A percentile compares a stretch with the other conserved stretches of the same genome.
Evolutionary conservation across 179 eudicot genomes (phyloP).

Genomic region (Gypsophila paniculata): DNA sequence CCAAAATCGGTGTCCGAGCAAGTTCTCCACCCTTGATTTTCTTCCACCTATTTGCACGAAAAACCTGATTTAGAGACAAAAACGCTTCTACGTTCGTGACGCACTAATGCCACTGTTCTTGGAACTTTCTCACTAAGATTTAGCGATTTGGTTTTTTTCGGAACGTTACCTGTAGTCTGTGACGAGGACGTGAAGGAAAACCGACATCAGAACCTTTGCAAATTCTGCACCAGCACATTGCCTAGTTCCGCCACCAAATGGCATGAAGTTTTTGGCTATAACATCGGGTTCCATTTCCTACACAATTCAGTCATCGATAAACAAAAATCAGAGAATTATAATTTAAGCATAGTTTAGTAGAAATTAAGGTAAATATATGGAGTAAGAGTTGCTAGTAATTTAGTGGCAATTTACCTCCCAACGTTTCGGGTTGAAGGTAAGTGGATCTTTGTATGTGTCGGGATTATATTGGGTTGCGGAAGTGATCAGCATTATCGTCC

Average conservation of each 20-base stretch:
- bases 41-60: slow-evolving; percentile 32
- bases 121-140: too few relatives aligned
- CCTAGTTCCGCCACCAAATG: slow-evolving; percentile 59
- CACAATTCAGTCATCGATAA: not conserved
- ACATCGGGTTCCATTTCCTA: slow-evolving; percentile 44
- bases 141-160: not conserved
- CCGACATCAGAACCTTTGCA: slow-evolving; percentile 41
- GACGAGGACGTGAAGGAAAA: slow-evolving; percentile 49
- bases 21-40: slow-evolving; percentile 52
- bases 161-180: slow-evolving; percentile 46
- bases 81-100: not conserved
- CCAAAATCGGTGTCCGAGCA: slow-evolving; percentile 37
- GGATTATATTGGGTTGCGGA: slow-evolving; percentile 50
- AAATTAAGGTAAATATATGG: not conserved
- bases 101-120: not conserved
- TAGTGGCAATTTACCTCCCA: slow-evolving; percentile 43
- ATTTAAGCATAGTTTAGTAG: not conserved
- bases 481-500: slow-evolving; percentile 55
- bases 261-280: slow-evolving; percentile 51
- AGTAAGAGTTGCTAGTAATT: not conserved
- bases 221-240: slow-evolving; percentile 67
- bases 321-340: too few relatives aligned
- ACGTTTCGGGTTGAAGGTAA: slow-evolving; percentile 53
- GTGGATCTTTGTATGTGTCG: slow-evolving; percentile 47
- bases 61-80: not conserved